Evolutionary conservation across 208 protist species (phyloP).

Genomic region (Acanthamoeba triangularis): DNA sequence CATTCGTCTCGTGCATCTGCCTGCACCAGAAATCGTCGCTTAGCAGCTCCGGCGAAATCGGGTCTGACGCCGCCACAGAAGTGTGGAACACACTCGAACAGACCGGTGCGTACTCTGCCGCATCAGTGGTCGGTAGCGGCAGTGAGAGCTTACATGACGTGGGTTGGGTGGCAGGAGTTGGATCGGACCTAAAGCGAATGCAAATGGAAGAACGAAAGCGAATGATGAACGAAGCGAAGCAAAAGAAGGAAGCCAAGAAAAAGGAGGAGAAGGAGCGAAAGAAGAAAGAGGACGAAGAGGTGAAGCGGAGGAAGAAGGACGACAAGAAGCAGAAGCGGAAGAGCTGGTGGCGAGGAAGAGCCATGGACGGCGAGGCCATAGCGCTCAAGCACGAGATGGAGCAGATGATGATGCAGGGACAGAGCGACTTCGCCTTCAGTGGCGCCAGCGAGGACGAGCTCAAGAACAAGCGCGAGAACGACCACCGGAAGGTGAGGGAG

Average conservation of each 20-base stretch:
- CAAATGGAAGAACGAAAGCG: conserved; percentile 45
- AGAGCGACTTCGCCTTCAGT: neutral
- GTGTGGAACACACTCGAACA: conserved; percentile 34
- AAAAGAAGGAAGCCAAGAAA: conserved; percentile 45
- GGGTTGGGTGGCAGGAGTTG: neutral
- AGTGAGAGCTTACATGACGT: neutral
- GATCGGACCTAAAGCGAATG: neutral
- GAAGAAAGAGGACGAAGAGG: conserved; percentile 37
- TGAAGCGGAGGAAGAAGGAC: conserved; percentile 7
- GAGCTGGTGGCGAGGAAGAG: conserved; percentile 34
- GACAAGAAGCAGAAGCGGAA: conserved; percentile 52
- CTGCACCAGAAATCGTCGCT: neutral
- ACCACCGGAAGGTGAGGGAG: conserved; percentile 18
- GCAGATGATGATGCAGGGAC: neutral
- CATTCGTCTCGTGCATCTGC: neutral
- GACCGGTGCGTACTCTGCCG: neutral
- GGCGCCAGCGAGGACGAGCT: conserved; percentile 6
- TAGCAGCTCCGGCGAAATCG: neutral
- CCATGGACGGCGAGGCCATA: conserved; percentile 45
- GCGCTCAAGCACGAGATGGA: conserved; percentile 39
- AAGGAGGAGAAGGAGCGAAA: conserved; percentile 53
- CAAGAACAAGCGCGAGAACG: conserved; percentile 13
- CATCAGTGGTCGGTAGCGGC: neutral
- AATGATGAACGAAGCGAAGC: conserved; percentile 43
- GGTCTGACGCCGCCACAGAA: neutral